Percentiles rank a stretch among this genome's conserved stretches.
Evolutionary conservation across 2,329 filamentous ascomycete genomes (phyloP).

Genomic region (Xenoacremonium recifei): DNA sequence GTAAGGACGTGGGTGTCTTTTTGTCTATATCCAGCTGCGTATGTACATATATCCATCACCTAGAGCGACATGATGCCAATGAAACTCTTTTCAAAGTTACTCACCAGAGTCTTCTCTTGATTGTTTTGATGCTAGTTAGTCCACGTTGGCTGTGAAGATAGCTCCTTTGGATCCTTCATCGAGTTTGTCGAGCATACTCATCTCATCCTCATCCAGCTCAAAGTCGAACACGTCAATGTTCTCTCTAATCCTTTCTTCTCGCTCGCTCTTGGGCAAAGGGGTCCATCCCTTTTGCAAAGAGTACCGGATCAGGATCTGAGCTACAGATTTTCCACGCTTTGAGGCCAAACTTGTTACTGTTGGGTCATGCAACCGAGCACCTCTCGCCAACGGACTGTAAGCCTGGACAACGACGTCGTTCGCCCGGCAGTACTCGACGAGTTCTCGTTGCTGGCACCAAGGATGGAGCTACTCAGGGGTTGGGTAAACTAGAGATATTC

Average conservation of each 20-base stretch:
- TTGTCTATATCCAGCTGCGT: slow-evolving; percentile 2
- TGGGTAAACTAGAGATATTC: too few species aligned
- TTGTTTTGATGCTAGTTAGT: too few species aligned
- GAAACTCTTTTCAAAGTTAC: neutral
- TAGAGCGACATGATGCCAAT: slow-evolving; percentile 6
- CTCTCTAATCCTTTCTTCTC: slow-evolving; percentile 54
- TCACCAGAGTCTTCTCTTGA: slow-evolving; percentile 1
- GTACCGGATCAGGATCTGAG: slow-evolving; percentile 68
- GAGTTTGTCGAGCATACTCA: slow-evolving; percentile 38
- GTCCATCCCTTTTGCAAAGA: slow-evolving; percentile 69
- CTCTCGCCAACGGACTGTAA: slow-evolving; percentile 37
- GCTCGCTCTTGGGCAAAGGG: slow-evolving; percentile 66
- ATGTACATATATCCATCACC: slow-evolving; percentile 6
- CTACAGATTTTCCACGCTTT: slow-evolving; percentile 58
- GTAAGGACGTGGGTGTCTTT: neutral
- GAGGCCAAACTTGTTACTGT: slow-evolving; percentile 54
- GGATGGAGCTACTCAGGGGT: slow-evolving; percentile 58
- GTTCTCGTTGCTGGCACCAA: slow-evolving; percentile 57
- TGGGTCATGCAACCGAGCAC: slow-evolving; percentile 45
- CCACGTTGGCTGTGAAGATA: slow-evolving; percentile 30
- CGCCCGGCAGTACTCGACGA: slow-evolving; percentile 64
- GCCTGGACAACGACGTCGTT: slow-evolving; percentile 62
- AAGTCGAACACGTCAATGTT: slow-evolving; percentile 64
- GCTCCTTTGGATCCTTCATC: slow-evolving; percentile 28
- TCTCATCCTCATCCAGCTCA: slow-evolving; percentile 54